Percentiles rank a stretch among this genome's conserved stretches.
These are phyloP conservation scores for Simplicillium aogashimaense DNA, from an alignment of 2,329 filamentous ascomycete species.

Conservation along the genomic window DNA sequence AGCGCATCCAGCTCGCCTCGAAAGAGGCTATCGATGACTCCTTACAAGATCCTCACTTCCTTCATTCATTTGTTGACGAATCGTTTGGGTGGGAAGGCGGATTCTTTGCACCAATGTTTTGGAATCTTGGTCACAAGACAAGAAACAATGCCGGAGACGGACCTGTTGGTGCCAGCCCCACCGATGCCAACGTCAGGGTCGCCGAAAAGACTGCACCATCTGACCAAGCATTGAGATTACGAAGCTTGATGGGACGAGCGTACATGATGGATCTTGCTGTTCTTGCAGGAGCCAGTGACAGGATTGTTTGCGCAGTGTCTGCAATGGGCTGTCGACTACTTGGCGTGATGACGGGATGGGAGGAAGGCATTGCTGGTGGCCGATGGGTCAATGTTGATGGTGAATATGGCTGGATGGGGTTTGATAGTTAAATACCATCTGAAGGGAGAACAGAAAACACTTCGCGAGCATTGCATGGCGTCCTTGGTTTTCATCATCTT, in stretches of 20 bases:
- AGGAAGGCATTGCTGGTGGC: conserved; percentile 47
- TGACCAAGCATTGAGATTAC: conserved; percentile 51
- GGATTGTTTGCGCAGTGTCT: conserved; percentile 67
- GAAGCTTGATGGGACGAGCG: conserved; percentile 67
- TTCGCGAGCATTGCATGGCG: conserved; percentile 7
- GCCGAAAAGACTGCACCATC: conserved; percentile 22
- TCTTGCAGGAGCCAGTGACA: conserved; percentile 56
- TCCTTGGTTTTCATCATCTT: background rate
- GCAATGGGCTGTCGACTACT: conserved; percentile 63
- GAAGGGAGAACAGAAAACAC: background rate
- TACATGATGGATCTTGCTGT: conserved; percentile 76
- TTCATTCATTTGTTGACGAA: conserved; percentile 63
- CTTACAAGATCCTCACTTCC: conserved; percentile 33
- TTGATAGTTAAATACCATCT: conserved; percentile 19
- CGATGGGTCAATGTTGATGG: conserved; percentile 77
- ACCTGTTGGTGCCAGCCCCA: conserved; percentile 14
- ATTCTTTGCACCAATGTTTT: conserved; percentile 75
- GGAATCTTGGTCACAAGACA: conserved; percentile 54
- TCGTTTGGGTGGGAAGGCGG: conserved; percentile 81
- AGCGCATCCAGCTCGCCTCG: conserved; percentile 65
- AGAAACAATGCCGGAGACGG: conserved; percentile 27
- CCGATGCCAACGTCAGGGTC: conserved; percentile 13
- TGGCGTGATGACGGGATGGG: conserved; percentile 83
- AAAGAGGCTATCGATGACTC: conserved; percentile 38
- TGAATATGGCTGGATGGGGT: conserved; percentile 49